Percentiles rank a stretch among this genome's conserved stretches.
Evolutionary conservation across 805 yeast genomes (phyloP).

Genomic region (Barnettozyma salicaria): DNA sequence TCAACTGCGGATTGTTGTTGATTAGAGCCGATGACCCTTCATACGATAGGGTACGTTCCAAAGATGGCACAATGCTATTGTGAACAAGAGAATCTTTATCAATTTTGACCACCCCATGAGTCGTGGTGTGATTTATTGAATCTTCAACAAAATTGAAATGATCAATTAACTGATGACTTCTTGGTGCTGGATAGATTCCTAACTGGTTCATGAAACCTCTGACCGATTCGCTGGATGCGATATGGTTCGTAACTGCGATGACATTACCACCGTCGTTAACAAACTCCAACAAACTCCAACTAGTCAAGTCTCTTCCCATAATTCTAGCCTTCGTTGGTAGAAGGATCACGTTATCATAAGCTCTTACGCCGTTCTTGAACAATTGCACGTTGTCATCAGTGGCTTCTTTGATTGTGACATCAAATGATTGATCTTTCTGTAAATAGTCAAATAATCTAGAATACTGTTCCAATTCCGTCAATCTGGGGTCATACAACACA

Average conservation of each 20-base stretch:
- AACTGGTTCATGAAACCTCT: constrained; percentile 67
- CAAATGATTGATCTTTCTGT: constrained; percentile 28
- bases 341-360: constrained; percentile 51
- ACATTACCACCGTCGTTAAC: constrained; percentile 69
- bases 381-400: constrained; percentile 26
- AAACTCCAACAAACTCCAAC: constrained; percentile 51
- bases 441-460: constrained; percentile 9
- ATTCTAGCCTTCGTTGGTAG: constrained; percentile 52
- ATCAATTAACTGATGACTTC: constrained; percentile 56
- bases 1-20: constrained; percentile 57
- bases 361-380: constrained; percentile 37
- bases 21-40: constrained; percentile 65
- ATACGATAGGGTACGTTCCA: too few species aligned
- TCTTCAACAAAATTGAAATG: constrained; percentile 43
- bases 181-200: constrained; percentile 82
- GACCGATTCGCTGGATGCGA: constrained; percentile 51
- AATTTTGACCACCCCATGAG: constrained; percentile 11
- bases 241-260: constrained; percentile 51
- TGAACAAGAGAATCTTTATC: constrained; percentile 15
- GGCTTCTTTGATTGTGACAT: constrained; percentile 27
- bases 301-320: constrained; percentile 35
- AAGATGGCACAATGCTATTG: constrained; percentile 23
- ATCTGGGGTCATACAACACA: constrained; percentile 18
- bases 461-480: constrained; percentile 22
- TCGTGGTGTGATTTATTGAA: constrained; percentile 7